Conservation (phyloP, 805 yeast species). For the Alloascoidea hylecoeti region DNA sequence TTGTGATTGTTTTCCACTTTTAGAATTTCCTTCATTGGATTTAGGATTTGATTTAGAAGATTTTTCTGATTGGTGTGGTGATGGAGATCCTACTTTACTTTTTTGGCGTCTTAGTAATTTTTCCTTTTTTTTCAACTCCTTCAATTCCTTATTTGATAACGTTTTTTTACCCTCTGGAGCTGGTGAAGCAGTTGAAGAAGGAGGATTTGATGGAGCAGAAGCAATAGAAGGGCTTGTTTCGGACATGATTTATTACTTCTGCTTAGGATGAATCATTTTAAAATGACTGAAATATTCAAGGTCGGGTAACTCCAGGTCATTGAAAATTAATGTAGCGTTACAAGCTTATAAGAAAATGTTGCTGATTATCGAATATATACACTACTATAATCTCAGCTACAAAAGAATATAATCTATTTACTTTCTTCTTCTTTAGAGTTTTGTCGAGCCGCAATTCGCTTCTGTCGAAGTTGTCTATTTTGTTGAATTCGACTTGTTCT, state of each 20-base stretch:
- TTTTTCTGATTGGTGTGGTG: no score
- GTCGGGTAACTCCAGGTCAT: not conserved
- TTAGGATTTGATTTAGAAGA: not conserved
- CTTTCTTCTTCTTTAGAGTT: no score
- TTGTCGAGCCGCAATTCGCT: no score
- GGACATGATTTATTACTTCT: not conserved
- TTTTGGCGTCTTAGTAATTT: slow-evolving; percentile 7
- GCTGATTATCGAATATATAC: not conserved
- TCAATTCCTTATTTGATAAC: slow-evolving; percentile 6
- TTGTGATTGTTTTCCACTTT: not conserved
- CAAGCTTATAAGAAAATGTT: not conserved
- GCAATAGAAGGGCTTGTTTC: not conserved
- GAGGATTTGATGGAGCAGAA: not conserved
- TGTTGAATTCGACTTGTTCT: no score
- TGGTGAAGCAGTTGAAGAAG: not conserved
- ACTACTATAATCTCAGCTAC: not conserved
- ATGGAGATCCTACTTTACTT: no score
- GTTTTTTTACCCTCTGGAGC: slow-evolving; percentile 5
- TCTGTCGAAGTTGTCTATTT: no score
- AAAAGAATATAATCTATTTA: no score
- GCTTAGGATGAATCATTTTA: not conserved
- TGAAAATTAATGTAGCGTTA: not conserved
- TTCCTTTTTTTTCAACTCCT: slow-evolving; percentile 3
- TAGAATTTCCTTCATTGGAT: not conserved
- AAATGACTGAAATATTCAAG: not conserved